A percentile compares a stretch with the other conserved stretches of the same genome.
Evolutionary conservation across 176 grass and related monocot species (phyloP).

Genomic region (Panicum miliaceum): DNA sequence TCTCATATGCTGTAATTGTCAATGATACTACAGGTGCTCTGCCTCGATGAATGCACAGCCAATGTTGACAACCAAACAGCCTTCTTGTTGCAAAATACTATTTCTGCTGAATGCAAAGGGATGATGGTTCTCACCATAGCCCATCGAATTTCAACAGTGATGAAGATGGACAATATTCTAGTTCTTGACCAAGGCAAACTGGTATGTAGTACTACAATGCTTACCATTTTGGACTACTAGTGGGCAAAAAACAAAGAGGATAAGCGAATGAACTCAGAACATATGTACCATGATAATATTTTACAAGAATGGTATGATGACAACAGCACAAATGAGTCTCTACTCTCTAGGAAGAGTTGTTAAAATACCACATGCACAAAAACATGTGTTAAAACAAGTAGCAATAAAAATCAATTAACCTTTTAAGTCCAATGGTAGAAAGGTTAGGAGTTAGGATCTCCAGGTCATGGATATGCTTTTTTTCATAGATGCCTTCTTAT

Average conservation of each 20-base stretch:
- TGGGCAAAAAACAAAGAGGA: neutral
- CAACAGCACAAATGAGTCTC: neutral
- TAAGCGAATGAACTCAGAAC: neutral
- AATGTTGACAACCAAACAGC: constrained; percentile 83
- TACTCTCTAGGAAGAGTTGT: neutral
- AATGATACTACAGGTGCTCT: constrained; percentile 64
- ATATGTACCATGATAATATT: neutral
- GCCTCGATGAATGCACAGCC: constrained; percentile 92
- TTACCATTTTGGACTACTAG: neutral
- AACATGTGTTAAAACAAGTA: neutral
- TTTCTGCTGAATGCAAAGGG: constrained; percentile 77
- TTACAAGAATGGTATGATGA: neutral
- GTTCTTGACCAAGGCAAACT: constrained; percentile 83
- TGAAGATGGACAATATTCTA: constrained; percentile 83
- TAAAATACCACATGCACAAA: neutral
- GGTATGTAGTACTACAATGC: constrained; percentile 42
- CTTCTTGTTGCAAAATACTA: constrained; percentile 70
- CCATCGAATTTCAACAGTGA: constrained; percentile 86
- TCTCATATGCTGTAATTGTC: constrained; percentile 1
- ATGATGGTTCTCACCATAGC: constrained; percentile 90
- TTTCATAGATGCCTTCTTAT: neutral
- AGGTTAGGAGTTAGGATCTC: neutral
- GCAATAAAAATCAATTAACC: neutral
- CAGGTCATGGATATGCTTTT: neutral
- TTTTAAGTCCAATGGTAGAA: neutral